Percentiles rank a stretch among this genome's conserved stretches.
These are phyloP conservation scores for Psilocybe subaeruginosa DNA, from an alignment of 768 basidiomycete genomes.

Conservation along the genomic window DNA sequence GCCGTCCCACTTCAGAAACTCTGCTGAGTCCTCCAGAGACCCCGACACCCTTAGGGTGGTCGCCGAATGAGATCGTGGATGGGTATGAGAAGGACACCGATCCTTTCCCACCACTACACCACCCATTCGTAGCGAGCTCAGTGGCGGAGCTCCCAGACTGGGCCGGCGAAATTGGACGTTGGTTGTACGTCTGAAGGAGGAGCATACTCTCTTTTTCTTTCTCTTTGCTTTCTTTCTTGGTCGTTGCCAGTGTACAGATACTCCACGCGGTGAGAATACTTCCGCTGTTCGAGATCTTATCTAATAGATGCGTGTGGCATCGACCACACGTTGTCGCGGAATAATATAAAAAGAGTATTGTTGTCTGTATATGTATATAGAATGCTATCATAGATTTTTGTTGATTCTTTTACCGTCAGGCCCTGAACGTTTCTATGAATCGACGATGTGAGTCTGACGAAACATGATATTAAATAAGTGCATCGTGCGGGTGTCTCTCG, in stretches of 20 bases:
- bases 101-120: slow-evolving; percentile 35
- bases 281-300: slow-evolving; percentile 16
- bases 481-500: background rate
- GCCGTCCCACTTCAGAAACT: slow-evolving; percentile 18
- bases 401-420: background rate
- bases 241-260: slow-evolving; percentile 5
- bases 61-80: slow-evolving; percentile 22
- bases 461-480: background rate
- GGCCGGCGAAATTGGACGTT: slow-evolving; percentile 56
- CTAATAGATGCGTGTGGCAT: slow-evolving; percentile 11
- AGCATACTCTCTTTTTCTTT: slow-evolving; percentile 20
- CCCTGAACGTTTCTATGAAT: background rate
- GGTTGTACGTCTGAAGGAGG: slow-evolving; percentile 58
- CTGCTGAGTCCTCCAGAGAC: slow-evolving; percentile 54
- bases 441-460: background rate
- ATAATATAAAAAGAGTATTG: slow-evolving; percentile 9
- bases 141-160: slow-evolving; percentile 51
- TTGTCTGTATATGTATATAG: slow-evolving; percentile 11
- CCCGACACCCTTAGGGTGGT: slow-evolving; percentile 35
- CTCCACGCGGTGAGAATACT: slow-evolving; percentile 10
- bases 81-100: slow-evolving; percentile 23
- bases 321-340: slow-evolving; percentile 9
- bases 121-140: slow-evolving; percentile 46
- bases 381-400: slow-evolving; percentile 14
- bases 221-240: background rate